Evolutionary conservation across 2,329 filamentous ascomycete species (phyloP).

Genomic region (Ploettnerulaceae sp.): DNA sequence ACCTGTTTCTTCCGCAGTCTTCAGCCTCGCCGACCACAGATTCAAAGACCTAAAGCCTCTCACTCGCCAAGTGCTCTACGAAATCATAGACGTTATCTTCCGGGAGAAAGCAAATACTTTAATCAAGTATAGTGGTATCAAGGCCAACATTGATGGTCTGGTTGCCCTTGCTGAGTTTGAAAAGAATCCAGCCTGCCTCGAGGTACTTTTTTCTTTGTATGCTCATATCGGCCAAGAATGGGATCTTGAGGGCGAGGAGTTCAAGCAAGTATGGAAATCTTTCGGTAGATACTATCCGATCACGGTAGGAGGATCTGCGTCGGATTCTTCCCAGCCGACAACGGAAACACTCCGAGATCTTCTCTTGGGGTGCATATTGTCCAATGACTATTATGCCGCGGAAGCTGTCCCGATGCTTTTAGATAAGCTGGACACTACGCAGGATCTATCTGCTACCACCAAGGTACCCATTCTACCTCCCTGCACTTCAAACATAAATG

Average conservation of each 20-base stretch:
- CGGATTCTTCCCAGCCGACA: constrained; percentile 16
- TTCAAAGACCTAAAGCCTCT: constrained; percentile 21
- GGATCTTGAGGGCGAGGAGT: constrained; percentile 12
- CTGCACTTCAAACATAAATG: constrained; percentile 15
- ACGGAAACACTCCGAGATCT: constrained; percentile 23
- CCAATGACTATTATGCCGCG: constrained; percentile 26
- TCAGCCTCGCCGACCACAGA: constrained; percentile 11
- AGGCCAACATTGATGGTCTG: constrained; percentile 23
- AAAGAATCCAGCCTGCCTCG: constrained; percentile 29
- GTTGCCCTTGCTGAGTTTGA: constrained; percentile 26
- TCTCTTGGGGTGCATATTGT: constrained; percentile 28
- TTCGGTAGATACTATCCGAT: constrained; percentile 32
- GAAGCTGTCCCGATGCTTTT: constrained; percentile 25
- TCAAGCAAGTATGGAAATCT: constrained; percentile 25
- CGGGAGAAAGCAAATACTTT: constrained; percentile 15
- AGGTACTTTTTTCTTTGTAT: constrained; percentile 26
- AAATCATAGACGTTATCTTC: constrained; percentile 22
- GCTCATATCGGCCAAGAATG: constrained; percentile 22
- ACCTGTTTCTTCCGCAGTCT: constrained; percentile 19
- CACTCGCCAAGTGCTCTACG: constrained; percentile 23
- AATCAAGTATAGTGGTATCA: constrained; percentile 16
- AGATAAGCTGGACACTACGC: constrained; percentile 23
- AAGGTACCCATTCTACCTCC: constrained; percentile 23
- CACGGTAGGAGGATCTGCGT: constrained; percentile 18
- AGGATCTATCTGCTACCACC: constrained; percentile 26